Percentiles rank a stretch among this genome's conserved stretches.
Evolutionary conservation across 345 rosid species (phyloP).

Genomic region (Cardamine chenopodiifolia): DNA sequence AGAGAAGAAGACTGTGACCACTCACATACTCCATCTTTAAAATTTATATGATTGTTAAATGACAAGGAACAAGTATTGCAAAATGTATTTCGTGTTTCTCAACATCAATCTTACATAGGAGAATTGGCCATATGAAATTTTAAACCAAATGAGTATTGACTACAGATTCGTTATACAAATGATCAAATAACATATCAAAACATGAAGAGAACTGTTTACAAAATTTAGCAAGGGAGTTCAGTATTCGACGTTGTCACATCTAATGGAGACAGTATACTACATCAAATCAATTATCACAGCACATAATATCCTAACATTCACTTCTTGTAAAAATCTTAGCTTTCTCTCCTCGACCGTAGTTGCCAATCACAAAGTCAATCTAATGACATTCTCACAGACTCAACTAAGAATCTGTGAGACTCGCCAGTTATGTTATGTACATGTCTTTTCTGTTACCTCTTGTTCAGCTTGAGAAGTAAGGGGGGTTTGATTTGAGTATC

Average conservation of each 20-base stretch:
- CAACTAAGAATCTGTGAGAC: slow-evolving; percentile 26
- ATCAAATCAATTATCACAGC: slow-evolving; percentile 7
- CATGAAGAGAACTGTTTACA: slow-evolving; percentile 19
- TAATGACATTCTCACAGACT: slow-evolving; percentile 35
- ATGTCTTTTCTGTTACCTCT: slow-evolving; percentile 13
- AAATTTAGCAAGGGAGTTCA: slow-evolving; percentile 24
- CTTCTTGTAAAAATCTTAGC: slow-evolving; percentile 10
- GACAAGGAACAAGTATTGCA: slow-evolving; percentile 7
- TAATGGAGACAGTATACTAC: neutral
- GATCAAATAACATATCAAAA: slow-evolving; percentile 10
- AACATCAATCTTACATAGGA: slow-evolving; percentile 24
- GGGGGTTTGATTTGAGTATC: slow-evolving; percentile 64
- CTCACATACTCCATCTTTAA: slow-evolving; percentile 26
- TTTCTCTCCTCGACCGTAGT: slow-evolving; percentile 7
- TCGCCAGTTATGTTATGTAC: slow-evolving; percentile 44
- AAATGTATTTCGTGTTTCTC: slow-evolving; percentile 12
- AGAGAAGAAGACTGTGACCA: neutral
- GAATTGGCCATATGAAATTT: slow-evolving; percentile 1
- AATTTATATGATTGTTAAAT: slow-evolving; percentile 23
- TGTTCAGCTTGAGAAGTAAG: slow-evolving; percentile 44
- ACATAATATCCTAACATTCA: slow-evolving; percentile 6
- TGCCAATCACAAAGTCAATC: slow-evolving; percentile 29
- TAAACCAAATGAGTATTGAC: slow-evolving; percentile 1
- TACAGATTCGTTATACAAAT: slow-evolving; percentile 22
- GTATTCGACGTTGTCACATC: neutral